Conservation (phyloP, 73 alveolate species). For the Stentor roeselii region DNA sequence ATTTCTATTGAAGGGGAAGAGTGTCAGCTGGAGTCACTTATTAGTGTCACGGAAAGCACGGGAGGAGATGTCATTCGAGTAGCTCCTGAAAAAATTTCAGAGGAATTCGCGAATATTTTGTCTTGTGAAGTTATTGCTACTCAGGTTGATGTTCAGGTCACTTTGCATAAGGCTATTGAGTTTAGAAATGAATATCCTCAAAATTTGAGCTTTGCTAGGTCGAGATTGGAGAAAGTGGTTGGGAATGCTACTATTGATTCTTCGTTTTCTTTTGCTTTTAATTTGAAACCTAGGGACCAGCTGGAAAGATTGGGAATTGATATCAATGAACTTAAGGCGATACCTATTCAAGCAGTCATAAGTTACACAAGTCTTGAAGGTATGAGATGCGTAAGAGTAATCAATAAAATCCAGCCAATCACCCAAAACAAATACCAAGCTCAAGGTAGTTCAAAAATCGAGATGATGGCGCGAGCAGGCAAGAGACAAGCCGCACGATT, state of each 20-base stretch:
- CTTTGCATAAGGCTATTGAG: conserved; percentile 74
- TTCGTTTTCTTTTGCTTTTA: conserved; percentile 77
- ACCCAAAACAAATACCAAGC: conserved; percentile 72
- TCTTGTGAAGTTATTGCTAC: conserved; percentile 77
- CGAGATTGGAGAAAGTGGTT: conserved; percentile 53
- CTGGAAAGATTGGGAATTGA: conserved; percentile 55
- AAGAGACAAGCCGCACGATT: conserved; percentile 76
- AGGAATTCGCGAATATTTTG: conserved; percentile 80
- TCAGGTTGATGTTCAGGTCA: conserved; percentile 64
- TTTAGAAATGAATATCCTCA: conserved; percentile 58
- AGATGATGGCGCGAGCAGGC: conserved; percentile 70
- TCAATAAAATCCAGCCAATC: conserved; percentile 51
- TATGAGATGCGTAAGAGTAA: conserved; percentile 74
- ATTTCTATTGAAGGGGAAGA: conserved; percentile 91
- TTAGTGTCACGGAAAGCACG: conserved; percentile 69
- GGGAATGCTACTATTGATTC: conserved; percentile 85
- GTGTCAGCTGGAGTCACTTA: conserved; percentile 70
- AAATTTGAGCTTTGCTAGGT: conserved; percentile 58
- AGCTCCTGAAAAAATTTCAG: conserved; percentile 72
- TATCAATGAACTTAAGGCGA: conserved; percentile 40
- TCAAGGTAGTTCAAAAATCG: conserved; percentile 58
- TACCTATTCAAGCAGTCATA: conserved; percentile 76
- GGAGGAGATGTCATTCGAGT: conserved; percentile 89
- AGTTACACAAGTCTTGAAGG: conserved; percentile 65
- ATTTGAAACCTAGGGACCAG: conserved; percentile 57